A percentile compares a stretch with the other conserved stretches of the same genome.
Conservation (phyloP, 1,284 basidiomycete species). For the Ganoderma lingzhi region DNA sequence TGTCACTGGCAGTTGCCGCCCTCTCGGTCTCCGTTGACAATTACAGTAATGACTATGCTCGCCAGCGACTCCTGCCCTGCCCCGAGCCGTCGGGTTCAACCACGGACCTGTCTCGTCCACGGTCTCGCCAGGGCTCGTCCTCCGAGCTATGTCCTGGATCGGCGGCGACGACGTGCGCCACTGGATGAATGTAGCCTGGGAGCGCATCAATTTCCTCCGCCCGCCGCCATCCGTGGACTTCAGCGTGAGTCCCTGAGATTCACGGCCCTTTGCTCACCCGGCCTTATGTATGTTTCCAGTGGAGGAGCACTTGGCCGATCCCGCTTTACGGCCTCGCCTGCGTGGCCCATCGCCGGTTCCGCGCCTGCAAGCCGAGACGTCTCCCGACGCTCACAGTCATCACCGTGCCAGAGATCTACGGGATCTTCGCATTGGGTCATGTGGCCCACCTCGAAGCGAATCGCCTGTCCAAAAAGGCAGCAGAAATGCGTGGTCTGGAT, state of each 20-base stretch:
- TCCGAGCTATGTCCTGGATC: neutral
- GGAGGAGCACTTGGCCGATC: constrained; percentile 12
- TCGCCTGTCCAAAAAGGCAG: neutral
- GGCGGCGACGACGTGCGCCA: neutral
- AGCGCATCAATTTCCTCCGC: neutral
- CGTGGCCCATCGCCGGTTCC: constrained; percentile 7
- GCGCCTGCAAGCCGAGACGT: neutral
- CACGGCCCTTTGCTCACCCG: neutral
- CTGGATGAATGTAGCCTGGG: neutral
- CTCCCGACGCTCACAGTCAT: constrained; percentile 1
- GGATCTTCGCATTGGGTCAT: constrained; percentile 5
- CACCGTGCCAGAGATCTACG: constrained; percentile 12
- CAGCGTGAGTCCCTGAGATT: neutral
- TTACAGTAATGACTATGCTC: neutral
- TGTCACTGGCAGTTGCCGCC: no score
- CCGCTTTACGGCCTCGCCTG: constrained; percentile 13
- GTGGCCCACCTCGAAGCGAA: constrained; percentile 9
- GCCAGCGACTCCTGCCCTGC: neutral
- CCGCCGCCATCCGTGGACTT: neutral
- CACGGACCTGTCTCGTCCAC: neutral
- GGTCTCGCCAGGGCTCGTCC: neutral
- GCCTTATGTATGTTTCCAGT: neutral
- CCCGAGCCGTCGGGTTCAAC: neutral
- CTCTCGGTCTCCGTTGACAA: neutral
- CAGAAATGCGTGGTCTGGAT: neutral